Evolutionary conservation across 257 asterid genomes (phyloP), one percentile per base, ranked within the genome.

Genomic region (Gynochthodes officinalis): DNA sequence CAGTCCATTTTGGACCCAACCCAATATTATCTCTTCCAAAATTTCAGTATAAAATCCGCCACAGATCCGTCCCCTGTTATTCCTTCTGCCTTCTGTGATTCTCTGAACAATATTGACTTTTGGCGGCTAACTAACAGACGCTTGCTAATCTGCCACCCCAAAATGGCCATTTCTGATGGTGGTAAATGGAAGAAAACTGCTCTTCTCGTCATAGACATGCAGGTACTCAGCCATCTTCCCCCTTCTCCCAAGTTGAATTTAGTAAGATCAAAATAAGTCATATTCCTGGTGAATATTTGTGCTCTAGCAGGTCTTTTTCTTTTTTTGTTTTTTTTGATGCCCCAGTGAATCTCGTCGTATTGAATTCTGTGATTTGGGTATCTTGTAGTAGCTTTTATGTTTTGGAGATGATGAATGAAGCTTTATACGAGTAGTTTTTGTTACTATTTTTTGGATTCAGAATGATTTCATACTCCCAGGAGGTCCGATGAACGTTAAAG

Each of bases 151-250:
- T 30, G 37, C 64, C 42, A 42, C 77, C 70, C 46, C 60, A 27
- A 77, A 84, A 88, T 92, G 97, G 90, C 84, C 55, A 69, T 72
- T 49, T 58, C 25, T 64, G 82, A 86, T 69, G 82, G 84, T 64
- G 37, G 35, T 52, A 84, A 83, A 69, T 89, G 93, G 98, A 89
- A 77, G 50, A 76, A 64, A 77, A 89, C 96, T 35, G 97, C 97
- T 75, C 92, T 90, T 58, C 89, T 93, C 18, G 92, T 93, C 44
- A 86, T 93, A 72, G 98, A 89, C 78, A 90, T 93, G 98, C 97
- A 93, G 97, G 97, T 87, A 12, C 18, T 33, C 14, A 27, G 5
- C 21, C 28, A 3, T 30, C 37, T 21, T 25, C 4, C 73, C 25
- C 35, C 14, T 21, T 23, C 18, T 44, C 16, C 5, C 7, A n/a